phyloP scores from a whole-genome alignment of 805 yeast genomes.

The Hermanozyma aechmeae region DNA sequence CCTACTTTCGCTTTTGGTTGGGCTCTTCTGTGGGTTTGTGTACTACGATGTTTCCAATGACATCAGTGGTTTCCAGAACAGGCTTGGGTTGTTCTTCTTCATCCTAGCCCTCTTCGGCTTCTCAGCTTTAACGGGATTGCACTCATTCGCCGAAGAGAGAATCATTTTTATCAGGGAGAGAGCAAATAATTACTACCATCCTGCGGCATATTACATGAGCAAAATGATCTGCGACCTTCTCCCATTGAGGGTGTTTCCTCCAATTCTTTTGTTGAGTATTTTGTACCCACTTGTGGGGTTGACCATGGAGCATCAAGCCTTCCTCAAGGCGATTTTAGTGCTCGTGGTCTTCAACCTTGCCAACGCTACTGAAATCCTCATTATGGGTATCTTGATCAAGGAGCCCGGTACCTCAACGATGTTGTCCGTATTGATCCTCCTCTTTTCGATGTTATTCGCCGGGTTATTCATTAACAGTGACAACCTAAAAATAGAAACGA shows the following conservation, averaged over 20 bases:
- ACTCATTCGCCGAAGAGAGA: slow-evolving; percentile 81
- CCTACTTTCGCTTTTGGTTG: slow-evolving; percentile 64
- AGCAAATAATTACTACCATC: slow-evolving; percentile 88
- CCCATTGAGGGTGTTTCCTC: slow-evolving; percentile 93
- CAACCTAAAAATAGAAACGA: slow-evolving; percentile 40
- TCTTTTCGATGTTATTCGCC: slow-evolving; percentile 85
- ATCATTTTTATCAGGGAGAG: slow-evolving; percentile 87
- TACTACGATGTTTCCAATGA: slow-evolving; percentile 81
- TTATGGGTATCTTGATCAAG: slow-evolving; percentile 78
- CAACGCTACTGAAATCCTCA: slow-evolving; percentile 72
- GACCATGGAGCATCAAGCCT: slow-evolving; percentile 67
- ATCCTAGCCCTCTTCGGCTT: slow-evolving; percentile 88
- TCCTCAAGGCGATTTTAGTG: slow-evolving; percentile 58
- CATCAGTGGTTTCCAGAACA: slow-evolving; percentile 92
- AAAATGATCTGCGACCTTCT: slow-evolving; percentile 84
- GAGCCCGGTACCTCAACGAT: slow-evolving; percentile 92
- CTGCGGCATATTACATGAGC: slow-evolving; percentile 74
- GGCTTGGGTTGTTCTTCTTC: slow-evolving; percentile 90
- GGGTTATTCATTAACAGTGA: slow-evolving; percentile 89
- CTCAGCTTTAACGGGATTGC: slow-evolving; percentile 84
- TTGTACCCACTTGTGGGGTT: slow-evolving; percentile 88
- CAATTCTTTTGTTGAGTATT: slow-evolving; percentile 67
- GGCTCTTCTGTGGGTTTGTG: slow-evolving; percentile 74
- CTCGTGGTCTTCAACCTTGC: slow-evolving; percentile 80
- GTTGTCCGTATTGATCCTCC: slow-evolving; percentile 71